These are phyloP conservation scores for Stemphylium beticola DNA, from an alignment of 2,329 filamentous ascomycete genomes.

Conservation along the genomic window DNA sequence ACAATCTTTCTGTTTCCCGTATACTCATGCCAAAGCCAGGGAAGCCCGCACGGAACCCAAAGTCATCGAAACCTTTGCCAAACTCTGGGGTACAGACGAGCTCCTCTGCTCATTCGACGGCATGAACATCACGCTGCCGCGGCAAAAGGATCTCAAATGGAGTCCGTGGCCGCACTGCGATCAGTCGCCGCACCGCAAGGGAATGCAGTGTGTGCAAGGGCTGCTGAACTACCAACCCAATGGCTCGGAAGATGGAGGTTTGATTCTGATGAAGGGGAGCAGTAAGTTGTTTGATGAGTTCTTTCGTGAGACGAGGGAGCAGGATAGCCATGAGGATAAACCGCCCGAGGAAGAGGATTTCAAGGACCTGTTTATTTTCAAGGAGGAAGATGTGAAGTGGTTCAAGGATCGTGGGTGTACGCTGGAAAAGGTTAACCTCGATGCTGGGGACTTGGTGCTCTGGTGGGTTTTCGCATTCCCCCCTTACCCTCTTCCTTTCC, in stretches of 20 bases:
- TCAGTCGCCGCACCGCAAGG: constrained; percentile 49
- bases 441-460: constrained; percentile 50
- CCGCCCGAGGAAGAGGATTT: constrained; percentile 29
- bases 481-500: too few relatives aligned
- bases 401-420: constrained; percentile 50
- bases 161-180: constrained; percentile 50
- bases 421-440: constrained; percentile 50
- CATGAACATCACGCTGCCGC: constrained; percentile 50
- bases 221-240: constrained; percentile 55
- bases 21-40: constrained; percentile 12
- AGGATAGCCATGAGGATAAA: constrained; percentile 21
- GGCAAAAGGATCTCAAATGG: constrained; percentile 42
- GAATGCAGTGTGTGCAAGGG: constrained; percentile 53
- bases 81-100: constrained; percentile 43
- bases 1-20: too few relatives aligned
- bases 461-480: background rate
- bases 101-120: constrained; percentile 49
- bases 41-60: constrained; percentile 44
- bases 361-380: constrained; percentile 54
- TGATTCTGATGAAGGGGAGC: constrained; percentile 55
- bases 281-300: constrained; percentile 53
- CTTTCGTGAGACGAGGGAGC: constrained; percentile 39
- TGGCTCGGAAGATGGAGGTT: constrained; percentile 55
- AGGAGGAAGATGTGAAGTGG: constrained; percentile 53
- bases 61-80: constrained; percentile 46